Evolutionary conservation across 2,329 filamentous ascomycete species (phyloP).

Genomic region (Ceratocystis destructans): DNA sequence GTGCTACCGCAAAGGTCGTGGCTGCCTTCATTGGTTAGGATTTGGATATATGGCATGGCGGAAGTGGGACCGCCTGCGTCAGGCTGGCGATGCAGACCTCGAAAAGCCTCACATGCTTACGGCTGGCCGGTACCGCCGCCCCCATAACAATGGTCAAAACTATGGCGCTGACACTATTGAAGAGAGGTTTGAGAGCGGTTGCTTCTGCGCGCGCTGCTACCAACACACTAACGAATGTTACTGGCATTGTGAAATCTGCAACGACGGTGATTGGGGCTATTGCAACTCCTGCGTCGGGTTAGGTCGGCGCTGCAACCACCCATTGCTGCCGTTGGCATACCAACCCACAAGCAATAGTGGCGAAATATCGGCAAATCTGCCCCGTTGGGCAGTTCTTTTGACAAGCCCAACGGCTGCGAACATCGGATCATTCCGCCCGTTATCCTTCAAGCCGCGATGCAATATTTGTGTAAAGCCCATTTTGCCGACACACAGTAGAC

Average conservation of each 20-base stretch:
- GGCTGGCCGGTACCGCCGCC: constrained; percentile 42
- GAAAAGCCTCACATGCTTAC: constrained; percentile 45
- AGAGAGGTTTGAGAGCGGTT: constrained; percentile 57
- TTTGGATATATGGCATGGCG: constrained; percentile 61
- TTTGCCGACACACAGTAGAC: constrained; percentile 52
- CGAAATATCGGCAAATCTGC: constrained; percentile 23
- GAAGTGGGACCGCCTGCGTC: constrained; percentile 44
- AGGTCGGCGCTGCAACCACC: constrained; percentile 67
- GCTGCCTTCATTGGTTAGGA: constrained; percentile 78
- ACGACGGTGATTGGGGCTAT: constrained; percentile 89
- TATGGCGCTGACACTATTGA: constrained; percentile 46
- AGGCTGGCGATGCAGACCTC: constrained; percentile 27
- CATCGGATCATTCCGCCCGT: constrained; percentile 47
- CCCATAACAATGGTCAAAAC: constrained; percentile 30
- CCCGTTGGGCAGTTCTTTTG: constrained; percentile 35
- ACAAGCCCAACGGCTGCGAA: constrained; percentile 34
- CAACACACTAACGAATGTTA: constrained; percentile 68
- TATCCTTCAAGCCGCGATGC: constrained; percentile 63
- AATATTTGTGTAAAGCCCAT: constrained; percentile 66
- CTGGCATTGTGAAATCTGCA: constrained; percentile 79
- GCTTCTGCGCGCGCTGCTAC: constrained; percentile 69
- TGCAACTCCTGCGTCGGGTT: constrained; percentile 79
- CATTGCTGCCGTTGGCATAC: constrained; percentile 62
- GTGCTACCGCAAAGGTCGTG: constrained; percentile 65
- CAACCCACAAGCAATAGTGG: constrained; percentile 26